Evolutionary conservation across 2,329 filamentous ascomycete genomes (phyloP).

Genomic region (Pestalotiopsis sp.): DNA sequence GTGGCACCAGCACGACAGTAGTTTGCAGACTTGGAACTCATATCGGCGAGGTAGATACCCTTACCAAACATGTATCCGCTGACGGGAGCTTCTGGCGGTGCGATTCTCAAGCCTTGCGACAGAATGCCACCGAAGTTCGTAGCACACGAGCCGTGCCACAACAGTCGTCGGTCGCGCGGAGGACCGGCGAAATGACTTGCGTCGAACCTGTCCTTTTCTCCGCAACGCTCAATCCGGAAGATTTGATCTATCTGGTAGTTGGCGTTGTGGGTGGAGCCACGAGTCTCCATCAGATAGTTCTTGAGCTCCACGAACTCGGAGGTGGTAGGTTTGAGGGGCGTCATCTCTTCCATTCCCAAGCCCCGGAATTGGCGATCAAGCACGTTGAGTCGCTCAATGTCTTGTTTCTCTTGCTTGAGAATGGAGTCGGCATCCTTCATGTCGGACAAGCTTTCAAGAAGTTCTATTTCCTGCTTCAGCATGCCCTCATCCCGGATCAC

Average conservation of each 20-base stretch:
- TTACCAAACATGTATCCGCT: constrained; percentile 89
- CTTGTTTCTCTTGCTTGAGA: constrained; percentile 66
- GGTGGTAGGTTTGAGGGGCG: constrained; percentile 59
- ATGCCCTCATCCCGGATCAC: constrained; percentile 58
- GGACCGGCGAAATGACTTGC: constrained; percentile 54
- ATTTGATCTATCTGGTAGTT: constrained; percentile 70
- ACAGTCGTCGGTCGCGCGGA: constrained; percentile 67
- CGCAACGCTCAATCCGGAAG: constrained; percentile 78
- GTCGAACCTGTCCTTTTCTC: constrained; percentile 72
- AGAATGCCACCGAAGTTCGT: constrained; percentile 90
- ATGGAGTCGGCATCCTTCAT: constrained; percentile 83
- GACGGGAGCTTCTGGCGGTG: constrained; percentile 79
- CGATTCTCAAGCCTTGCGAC: constrained; percentile 86
- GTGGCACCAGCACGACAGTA: constrained; percentile 70
- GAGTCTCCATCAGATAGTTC: constrained; percentile 68
- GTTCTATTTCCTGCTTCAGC: constrained; percentile 76
- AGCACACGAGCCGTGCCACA: constrained; percentile 85
- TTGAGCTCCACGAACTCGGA: constrained; percentile 67
- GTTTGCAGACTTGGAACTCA: constrained; percentile 79
- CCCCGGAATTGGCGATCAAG: constrained; percentile 75
- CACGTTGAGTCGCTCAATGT: constrained; percentile 58
- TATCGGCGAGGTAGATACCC: constrained; percentile 86
- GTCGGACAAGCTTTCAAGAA: constrained; percentile 79
- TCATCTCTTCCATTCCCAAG: constrained; percentile 77
- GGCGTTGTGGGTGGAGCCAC: constrained; percentile 67